Percentiles rank a stretch among this genome's conserved stretches.
phyloP scores from a whole-genome alignment of 305 asterid species.

The Fraxinus baroniana region DNA sequence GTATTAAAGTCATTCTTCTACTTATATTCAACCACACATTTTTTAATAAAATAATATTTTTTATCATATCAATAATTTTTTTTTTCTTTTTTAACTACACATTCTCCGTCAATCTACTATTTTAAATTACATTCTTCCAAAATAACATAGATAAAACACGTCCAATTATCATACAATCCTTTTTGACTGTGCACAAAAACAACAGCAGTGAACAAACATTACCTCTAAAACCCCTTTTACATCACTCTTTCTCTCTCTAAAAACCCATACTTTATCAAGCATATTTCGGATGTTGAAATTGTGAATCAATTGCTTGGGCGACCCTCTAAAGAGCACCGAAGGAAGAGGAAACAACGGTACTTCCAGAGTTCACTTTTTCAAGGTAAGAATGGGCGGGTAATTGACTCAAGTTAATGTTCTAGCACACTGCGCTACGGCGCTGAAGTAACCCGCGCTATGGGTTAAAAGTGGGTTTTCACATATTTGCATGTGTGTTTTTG shows the following conservation, averaged over 20 bases:
- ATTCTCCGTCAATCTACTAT: too few species aligned
- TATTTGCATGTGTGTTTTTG: constrained; percentile 4
- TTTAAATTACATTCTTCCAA: too few species aligned
- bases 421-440: not conserved
- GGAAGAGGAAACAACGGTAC: not conserved
- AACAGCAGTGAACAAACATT: not conserved
- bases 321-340: not conserved
- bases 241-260: constrained; percentile 8
- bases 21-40: too few species aligned
- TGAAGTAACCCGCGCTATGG: not conserved
- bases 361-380: not conserved
- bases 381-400: constrained; percentile 1
- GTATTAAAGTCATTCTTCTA: not conserved
- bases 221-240: constrained; percentile 32
- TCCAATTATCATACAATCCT: not conserved
- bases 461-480: not conserved
- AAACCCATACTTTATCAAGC: constrained; percentile 4
- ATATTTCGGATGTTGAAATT: not conserved
- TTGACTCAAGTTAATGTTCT: not conserved
- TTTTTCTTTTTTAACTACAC: too few species aligned
- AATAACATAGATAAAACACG: too few species aligned
- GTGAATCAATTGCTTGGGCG: not conserved
- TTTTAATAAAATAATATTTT: too few species aligned
- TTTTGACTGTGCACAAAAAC: constrained; percentile 30
- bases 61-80: too few species aligned